Base-by-base conservation (phyloP, 345 rosid genomes). In the Carallia pectinifolia region DNA sequence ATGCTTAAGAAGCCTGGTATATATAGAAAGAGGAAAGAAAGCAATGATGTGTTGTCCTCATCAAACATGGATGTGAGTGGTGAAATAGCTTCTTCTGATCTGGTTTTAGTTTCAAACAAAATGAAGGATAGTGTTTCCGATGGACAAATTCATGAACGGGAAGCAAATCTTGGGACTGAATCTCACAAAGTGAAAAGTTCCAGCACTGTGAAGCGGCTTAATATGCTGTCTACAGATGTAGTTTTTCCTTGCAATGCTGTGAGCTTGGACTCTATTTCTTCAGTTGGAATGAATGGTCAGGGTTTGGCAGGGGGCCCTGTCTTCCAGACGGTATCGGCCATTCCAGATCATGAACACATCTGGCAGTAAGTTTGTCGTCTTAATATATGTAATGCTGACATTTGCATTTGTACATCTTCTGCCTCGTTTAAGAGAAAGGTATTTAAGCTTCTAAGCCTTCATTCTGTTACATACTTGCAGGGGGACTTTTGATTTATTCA, bases 301-400 rank as follows among this genome's bases (percentile, higher is more conserved):
- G 61, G 78, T 54, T 78, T 82, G 37, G 84, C 77, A 53, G 50
- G 85, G 44, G 17, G 65, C 4, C 68, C 85, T 63, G 68, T 62
- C 65, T 62, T 80, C 71, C 39, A 53, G 53, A 82, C 74, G 78
- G 79, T 74, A 74, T 78, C 86, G 53, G 85, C 86, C 71, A 82
- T 96, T 62, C 98, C 99, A 34, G 95, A 88, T 78, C 89, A 84
- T 82, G 89, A 89, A 47, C 86, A 66, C 75, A 80, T 90, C 61
- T 96, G 99, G 99, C 96, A 84, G 99, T 96, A 91, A 34, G 99
- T 63, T 79, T 75, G 75, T 65, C 66, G 3, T 44, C 50, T 6
- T 54, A 19, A 18, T 53, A n/a, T 54, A 12, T 54, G 29, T n/a
- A 54, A 19, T 55, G 27, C 31, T 19, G 31, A 19, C 31, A 19